phyloP scores from a whole-genome alignment of 108 stramenopile species.

The Parmales sp. region DNA sequence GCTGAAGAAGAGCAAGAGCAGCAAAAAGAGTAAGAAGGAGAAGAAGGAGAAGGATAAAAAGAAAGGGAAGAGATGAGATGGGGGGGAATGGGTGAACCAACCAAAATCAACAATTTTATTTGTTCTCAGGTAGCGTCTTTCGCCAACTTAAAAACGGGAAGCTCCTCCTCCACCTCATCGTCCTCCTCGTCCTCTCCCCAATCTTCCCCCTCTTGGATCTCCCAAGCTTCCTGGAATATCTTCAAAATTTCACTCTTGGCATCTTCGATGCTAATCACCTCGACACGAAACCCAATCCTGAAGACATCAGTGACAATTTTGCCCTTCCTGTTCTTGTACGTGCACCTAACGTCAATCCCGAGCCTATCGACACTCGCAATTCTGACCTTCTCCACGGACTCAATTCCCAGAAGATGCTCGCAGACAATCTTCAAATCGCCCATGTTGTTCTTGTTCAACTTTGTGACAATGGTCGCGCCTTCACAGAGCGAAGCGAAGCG shows the following conservation, averaged over 20 bases:
- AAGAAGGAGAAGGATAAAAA: too few species aligned
- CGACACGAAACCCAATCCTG: slow-evolving; percentile 82
- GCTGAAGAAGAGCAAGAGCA: too few species aligned
- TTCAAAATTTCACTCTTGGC: slow-evolving; percentile 93
- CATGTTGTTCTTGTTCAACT: background rate
- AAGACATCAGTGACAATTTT: slow-evolving; percentile 86
- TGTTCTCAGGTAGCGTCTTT: too few species aligned
- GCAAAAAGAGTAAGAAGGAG: too few species aligned
- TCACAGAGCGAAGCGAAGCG: too few species aligned
- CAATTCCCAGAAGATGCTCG: slow-evolving; percentile 53
- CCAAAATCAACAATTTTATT: too few species aligned
- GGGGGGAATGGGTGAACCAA: too few species aligned
- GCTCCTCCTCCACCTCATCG: background rate
- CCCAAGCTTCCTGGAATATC: slow-evolving; percentile 96
- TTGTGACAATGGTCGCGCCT: too few species aligned
- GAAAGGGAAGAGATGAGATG: too few species aligned
- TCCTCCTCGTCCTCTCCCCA: slow-evolving; percentile 47
- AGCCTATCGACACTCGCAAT: slow-evolving; percentile 85
- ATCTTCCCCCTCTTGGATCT: slow-evolving; percentile 61
- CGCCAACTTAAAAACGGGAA: slow-evolving; percentile 8
- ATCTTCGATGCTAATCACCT: slow-evolving; percentile 85
- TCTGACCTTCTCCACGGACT: slow-evolving; percentile 46
- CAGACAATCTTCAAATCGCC: background rate
- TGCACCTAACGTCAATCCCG: slow-evolving; percentile 90
- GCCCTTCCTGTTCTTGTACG: slow-evolving; percentile 54